Percentiles rank a stretch among this genome's conserved stretches.
Conservation (phyloP, 345 rosid species). For the Barbarea vulgaris region DNA sequence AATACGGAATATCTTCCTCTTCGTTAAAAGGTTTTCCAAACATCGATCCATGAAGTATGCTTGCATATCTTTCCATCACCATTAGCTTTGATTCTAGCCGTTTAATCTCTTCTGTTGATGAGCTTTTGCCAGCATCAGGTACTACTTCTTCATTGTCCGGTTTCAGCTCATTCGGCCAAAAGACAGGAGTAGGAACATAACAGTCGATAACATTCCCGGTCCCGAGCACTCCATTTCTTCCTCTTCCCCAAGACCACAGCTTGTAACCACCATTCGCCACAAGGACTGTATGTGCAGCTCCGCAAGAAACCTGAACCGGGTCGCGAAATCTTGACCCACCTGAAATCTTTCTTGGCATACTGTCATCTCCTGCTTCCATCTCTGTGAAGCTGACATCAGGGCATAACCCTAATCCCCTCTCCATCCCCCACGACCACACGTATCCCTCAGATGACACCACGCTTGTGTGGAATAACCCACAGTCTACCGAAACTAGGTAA, state of each 20-base stretch:
- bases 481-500: slow-evolving; percentile 70
- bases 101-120: slow-evolving; percentile 66
- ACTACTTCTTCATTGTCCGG: slow-evolving; percentile 31
- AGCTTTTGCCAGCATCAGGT: slow-evolving; percentile 46
- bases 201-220: slow-evolving; percentile 54
- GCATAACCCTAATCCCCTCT: slow-evolving; percentile 84
- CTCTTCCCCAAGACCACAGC: slow-evolving; percentile 96
- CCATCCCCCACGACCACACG: slow-evolving; percentile 98
- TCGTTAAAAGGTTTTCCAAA: slow-evolving; percentile 76
- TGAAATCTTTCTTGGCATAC: slow-evolving; percentile 53
- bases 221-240: slow-evolving; percentile 90
- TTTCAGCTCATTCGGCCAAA: slow-evolving; percentile 59
- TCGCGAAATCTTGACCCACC: slow-evolving; percentile 55
- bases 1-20: slow-evolving; percentile 65
- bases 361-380: slow-evolving; percentile 78
- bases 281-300: slow-evolving; percentile 90
- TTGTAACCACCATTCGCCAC: slow-evolving; percentile 70
- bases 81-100: slow-evolving; percentile 64
- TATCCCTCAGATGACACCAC: slow-evolving; percentile 82
- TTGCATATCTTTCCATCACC: slow-evolving; percentile 69
- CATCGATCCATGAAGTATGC: slow-evolving; percentile 80
- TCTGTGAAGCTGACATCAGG: slow-evolving; percentile 68
- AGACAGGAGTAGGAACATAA: slow-evolving; percentile 53
- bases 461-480: slow-evolving; percentile 91
- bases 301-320: slow-evolving; percentile 74